These are phyloP conservation scores for Rhinocladiella mackenziei DNA, from an alignment of 2,329 filamentous ascomycete genomes.

Conservation along the genomic window DNA sequence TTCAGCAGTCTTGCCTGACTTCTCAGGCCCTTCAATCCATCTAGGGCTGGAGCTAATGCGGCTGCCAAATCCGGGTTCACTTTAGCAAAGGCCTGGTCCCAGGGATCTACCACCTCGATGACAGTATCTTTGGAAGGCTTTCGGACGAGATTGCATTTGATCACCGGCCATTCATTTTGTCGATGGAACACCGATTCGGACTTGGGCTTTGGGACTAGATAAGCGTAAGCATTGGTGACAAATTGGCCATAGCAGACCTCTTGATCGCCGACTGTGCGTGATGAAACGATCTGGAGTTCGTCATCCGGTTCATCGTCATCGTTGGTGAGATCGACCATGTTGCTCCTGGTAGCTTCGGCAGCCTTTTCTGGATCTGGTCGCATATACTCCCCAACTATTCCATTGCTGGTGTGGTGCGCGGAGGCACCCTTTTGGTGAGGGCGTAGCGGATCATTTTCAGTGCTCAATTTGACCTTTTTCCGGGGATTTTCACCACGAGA, in stretches of 20 bases:
- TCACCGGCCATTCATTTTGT: conserved; percentile 27
- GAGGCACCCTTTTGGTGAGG: conserved; percentile 6
- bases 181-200: conserved; percentile 13
- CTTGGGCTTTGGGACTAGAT: conserved; percentile 28
- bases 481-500: conserved; percentile 58
- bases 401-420: conserved; percentile 49
- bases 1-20: conserved; percentile 68
- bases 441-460: conserved; percentile 27
- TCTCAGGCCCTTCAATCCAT: conserved; percentile 63
- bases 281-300: conserved; percentile 41
- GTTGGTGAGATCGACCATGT: conserved; percentile 34
- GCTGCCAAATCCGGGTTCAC: conserved; percentile 64
- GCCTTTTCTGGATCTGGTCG: conserved; percentile 54
- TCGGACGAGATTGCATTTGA: conserved; percentile 25
- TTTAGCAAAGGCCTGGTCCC: conserved; percentile 67
- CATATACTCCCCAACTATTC: conserved; percentile 61
- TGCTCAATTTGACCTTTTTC: conserved; percentile 60
- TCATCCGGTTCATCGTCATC: conserved; percentile 43
- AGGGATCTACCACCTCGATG: conserved; percentile 71
- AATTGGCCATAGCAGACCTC: conserved; percentile 30
- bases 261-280: conserved; percentile 21
- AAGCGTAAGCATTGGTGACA: conserved; percentile 21
- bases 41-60: conserved; percentile 69
- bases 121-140: conserved; percentile 40
- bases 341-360: conserved; percentile 51